Evolutionary conservation across 441 rosid genomes (phyloP), one percentile per base, ranked within the genome.

Genomic region (Pelargonium fulgidum): DNA sequence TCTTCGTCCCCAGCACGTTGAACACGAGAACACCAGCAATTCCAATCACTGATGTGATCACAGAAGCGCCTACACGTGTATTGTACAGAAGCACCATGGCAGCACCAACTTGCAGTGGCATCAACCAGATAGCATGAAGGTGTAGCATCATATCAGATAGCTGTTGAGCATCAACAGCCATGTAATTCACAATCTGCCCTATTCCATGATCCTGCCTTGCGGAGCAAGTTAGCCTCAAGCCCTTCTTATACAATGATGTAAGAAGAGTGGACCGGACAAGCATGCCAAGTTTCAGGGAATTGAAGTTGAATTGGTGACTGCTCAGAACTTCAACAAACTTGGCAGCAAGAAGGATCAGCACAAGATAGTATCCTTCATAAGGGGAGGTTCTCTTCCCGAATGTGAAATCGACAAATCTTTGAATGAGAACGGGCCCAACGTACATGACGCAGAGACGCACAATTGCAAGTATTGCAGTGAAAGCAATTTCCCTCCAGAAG

Each of bases 131-230:
- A 0, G 80, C 66, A 76, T 93, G 98, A 69, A 91, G 84, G 97
- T 97, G 91, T 90, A 89, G 84, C 20, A 84, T 89, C 70, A 88
- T 86, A 63, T 93, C 98, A 50, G 97, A 96, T 91, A 93, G 89
- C 56, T 97, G 77, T 48, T 93, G 91, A 0, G 92, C 94, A 76
- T 90, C 98, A 17, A 93, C 90, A 0, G 89, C 86, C 12, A 93
- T 88, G 69, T 91, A 93, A 66, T 91, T 91, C 63, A 88, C 86
- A 54, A 93, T 84, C 83, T 91, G 96, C 0, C 96, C 98, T 0
- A 90, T 71, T 19, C 97, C 87, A 73, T 89, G 98, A 14, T 86
- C 83, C 74, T 64, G 85, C 73, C 96, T 84, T 67, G 91, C 94
- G 1, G 73, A 69, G 77, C 86, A 87, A 0, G 94, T 91, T 63